phyloP scores from a whole-genome alignment of 2,329 filamentous ascomycete species.

The Mycogone perniciosa region DNA sequence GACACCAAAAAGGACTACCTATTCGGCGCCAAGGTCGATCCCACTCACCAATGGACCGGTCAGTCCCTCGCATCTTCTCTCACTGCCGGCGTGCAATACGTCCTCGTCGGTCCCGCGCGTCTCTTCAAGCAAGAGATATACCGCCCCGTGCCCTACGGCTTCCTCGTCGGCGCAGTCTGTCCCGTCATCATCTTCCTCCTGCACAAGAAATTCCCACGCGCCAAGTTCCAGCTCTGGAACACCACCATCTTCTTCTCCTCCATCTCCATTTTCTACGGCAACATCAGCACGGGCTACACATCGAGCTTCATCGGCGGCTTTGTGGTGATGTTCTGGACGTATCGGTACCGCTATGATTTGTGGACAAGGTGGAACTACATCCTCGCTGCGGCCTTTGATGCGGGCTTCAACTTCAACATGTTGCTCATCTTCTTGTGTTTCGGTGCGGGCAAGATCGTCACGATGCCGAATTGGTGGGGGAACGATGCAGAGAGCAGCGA shows the following conservation, averaged over 20 bases:
- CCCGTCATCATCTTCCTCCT: slow-evolving; percentile 44
- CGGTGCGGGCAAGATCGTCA: slow-evolving; percentile 47
- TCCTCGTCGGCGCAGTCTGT: slow-evolving; percentile 41
- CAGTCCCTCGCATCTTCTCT: slow-evolving; percentile 45
- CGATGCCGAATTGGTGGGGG: slow-evolving; percentile 60
- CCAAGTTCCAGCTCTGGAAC: slow-evolving; percentile 53
- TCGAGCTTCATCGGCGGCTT: slow-evolving; percentile 54
- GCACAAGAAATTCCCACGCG: slow-evolving; percentile 45
- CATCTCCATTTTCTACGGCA: slow-evolving; percentile 52
- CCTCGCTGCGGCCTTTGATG: slow-evolving; percentile 54
- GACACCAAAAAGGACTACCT: slow-evolving; percentile 51
- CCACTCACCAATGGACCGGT: slow-evolving; percentile 56
- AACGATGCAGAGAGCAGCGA: slow-evolving; percentile 50
- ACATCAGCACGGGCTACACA: slow-evolving; percentile 53
- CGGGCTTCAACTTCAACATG: slow-evolving; percentile 57
- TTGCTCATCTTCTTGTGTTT: slow-evolving; percentile 56
- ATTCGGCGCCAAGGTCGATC: slow-evolving; percentile 43
- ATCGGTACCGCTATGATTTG: slow-evolving; percentile 47
- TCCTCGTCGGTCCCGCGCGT: slow-evolving; percentile 46
- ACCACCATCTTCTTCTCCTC: slow-evolving; percentile 56
- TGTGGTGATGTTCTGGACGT: slow-evolving; percentile 54
- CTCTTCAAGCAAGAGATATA: slow-evolving; percentile 45
- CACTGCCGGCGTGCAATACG: slow-evolving; percentile 54
- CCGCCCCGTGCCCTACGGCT: slow-evolving; percentile 44
- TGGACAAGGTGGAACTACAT: slow-evolving; percentile 58